These are phyloP conservation scores for Aureobasidium sp. DNA, from an alignment of 2,329 filamentous ascomycete genomes.

Conservation along the genomic window DNA sequence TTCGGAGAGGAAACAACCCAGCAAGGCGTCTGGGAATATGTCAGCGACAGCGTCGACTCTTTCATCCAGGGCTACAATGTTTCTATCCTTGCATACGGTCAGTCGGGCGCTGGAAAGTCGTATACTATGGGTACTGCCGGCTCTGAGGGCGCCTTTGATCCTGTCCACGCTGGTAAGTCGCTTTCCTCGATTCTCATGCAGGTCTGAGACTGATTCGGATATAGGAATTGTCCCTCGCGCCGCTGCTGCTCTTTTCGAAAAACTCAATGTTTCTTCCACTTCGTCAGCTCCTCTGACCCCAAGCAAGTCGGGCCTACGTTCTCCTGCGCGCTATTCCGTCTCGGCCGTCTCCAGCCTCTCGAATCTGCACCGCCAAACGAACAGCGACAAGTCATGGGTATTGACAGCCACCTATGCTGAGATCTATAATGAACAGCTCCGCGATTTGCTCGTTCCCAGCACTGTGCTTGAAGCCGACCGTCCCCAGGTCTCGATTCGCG, in stretches of 20 bases:
- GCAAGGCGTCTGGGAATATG: slow-evolving; percentile 88
- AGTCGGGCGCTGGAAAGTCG: slow-evolving; percentile 95
- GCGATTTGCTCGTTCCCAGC: slow-evolving; percentile 81
- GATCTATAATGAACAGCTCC: slow-evolving; percentile 95
- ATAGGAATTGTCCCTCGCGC: slow-evolving; percentile 94
- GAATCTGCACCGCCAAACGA: slow-evolving; percentile 33
- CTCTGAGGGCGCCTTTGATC: slow-evolving; percentile 51
- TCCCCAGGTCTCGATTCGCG: slow-evolving; percentile 76
- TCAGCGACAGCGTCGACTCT: slow-evolving; percentile 78
- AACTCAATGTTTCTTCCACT: slow-evolving; percentile 63
- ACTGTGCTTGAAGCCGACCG: slow-evolving; percentile 61
- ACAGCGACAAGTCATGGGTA: slow-evolving; percentile 70
- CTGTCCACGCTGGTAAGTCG: slow-evolving; percentile 6
- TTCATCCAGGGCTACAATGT: slow-evolving; percentile 98
- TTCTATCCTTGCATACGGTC: slow-evolving; percentile 90
- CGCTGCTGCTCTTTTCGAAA: slow-evolving; percentile 78
- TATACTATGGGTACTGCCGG: slow-evolving; percentile 98
- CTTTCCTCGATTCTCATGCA: not conserved
- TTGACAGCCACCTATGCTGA: slow-evolving; percentile 69
- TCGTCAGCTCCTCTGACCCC: slow-evolving; percentile 12
- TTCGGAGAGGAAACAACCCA: slow-evolving; percentile 78
- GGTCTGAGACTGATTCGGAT: not conserved
- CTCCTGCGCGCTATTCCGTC: slow-evolving; percentile 70
- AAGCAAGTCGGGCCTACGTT: slow-evolving; percentile 59
- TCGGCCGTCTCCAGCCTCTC: slow-evolving; percentile 41